Evolutionary conservation across 169 alveolate species (phyloP).

Genomic region (Plasmodium cynomolgi): DNA sequence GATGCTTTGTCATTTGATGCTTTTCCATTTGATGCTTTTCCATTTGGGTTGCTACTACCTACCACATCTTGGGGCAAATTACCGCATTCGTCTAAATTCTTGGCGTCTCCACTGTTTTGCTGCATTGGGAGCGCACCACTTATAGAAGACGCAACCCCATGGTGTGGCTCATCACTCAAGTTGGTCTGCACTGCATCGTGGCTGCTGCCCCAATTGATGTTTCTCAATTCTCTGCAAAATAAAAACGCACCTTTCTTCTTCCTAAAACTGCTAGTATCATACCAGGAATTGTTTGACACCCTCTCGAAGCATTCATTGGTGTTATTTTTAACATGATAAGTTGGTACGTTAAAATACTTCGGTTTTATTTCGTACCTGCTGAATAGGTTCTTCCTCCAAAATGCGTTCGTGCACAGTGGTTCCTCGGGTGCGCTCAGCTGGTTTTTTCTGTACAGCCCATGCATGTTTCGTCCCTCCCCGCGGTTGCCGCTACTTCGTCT

Average conservation of each 20-base stretch:
- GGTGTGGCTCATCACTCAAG: background rate
- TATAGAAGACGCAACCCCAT: background rate
- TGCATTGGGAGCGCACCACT: background rate
- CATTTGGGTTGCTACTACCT: background rate
- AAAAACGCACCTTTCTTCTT: constrained; percentile 52
- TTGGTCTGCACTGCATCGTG: background rate
- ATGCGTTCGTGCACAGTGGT: background rate
- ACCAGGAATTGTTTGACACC: constrained; percentile 70
- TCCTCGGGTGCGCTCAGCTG: constrained; percentile 20
- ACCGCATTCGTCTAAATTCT: background rate
- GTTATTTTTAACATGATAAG: background rate
- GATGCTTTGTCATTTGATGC: too few relatives aligned
- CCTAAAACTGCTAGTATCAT: constrained; percentile 45
- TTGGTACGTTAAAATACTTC: constrained; percentile 3
- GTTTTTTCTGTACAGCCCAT: background rate
- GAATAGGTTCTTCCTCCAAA: constrained; percentile 6
- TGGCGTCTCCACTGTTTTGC: background rate
- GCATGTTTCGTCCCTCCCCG: background rate
- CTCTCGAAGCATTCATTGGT: constrained; percentile 32
- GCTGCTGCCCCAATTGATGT: background rate
- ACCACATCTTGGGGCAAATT: background rate
- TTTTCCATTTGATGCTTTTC: background rate
- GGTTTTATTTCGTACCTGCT: constrained; percentile 30
- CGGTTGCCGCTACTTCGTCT: background rate
- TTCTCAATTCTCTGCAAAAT: constrained; percentile 37